Evolutionary conservation across 306 rosid genomes (phyloP).

Genomic region (Fragaria ananassa): DNA sequence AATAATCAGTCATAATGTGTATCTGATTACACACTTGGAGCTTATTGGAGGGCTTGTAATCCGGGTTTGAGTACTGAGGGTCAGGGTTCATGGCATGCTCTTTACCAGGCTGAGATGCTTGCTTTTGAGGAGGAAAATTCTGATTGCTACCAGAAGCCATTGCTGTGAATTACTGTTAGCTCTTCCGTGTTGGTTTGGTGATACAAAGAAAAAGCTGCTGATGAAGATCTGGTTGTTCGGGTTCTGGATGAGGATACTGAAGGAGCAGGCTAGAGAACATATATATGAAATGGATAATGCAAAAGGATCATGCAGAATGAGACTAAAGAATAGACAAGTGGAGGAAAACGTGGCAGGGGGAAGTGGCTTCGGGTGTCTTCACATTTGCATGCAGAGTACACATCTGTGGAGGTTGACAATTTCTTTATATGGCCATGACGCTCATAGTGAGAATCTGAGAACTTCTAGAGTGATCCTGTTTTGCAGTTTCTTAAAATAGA

Average conservation of each 20-base stretch:
- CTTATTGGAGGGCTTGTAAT: conserved; percentile 66
- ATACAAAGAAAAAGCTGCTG: neutral
- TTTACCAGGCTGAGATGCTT: conserved; percentile 66
- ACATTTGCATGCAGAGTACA: neutral
- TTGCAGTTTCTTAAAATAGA: neutral
- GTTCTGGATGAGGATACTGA: conserved; percentile 11
- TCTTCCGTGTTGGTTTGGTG: too few relatives aligned
- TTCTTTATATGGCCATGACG: conserved; percentile 29
- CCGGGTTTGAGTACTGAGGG: conserved; percentile 56
- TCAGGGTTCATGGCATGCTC: conserved; percentile 70
- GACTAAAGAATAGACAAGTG: conserved; percentile 21
- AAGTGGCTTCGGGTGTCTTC: conserved; percentile 15
- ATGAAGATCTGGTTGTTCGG: neutral
- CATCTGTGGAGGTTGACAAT: neutral
- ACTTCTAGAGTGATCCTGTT: neutral
- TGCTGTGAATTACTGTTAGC: conserved; percentile 12
- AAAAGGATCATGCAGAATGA: neutral
- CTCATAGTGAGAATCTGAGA: neutral
- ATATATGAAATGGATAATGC: neutral
- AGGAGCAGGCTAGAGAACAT: neutral
- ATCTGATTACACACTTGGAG: conserved; percentile 40
- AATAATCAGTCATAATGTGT: neutral
- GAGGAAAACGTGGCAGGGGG: conserved; percentile 27
- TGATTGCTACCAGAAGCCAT: conserved; percentile 66
- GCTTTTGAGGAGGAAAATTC: conserved; percentile 55